Conservation (phyloP, 768 basidiomycete species). For the Hemileccinum impolitum region DNA sequence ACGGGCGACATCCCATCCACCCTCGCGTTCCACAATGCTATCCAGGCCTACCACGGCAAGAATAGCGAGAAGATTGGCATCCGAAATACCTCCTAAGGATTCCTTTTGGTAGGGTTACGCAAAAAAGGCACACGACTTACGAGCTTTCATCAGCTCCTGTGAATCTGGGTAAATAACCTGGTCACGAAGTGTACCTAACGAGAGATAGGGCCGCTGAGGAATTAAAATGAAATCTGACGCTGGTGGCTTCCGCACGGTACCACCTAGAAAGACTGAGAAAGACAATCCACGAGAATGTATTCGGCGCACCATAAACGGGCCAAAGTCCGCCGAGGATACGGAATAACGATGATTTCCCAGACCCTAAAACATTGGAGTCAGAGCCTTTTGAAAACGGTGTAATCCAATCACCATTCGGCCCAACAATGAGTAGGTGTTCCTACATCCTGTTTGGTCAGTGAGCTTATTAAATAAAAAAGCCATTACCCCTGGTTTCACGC, state of each 20-base stretch:
- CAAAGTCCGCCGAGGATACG: constrained; percentile 96
- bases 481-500: constrained; percentile 78
- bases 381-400: neutral
- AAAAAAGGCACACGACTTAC: constrained; percentile 40
- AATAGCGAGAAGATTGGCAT: constrained; percentile 68
- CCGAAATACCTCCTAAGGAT: constrained; percentile 62
- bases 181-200: constrained; percentile 88
- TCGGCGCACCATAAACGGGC: constrained; percentile 58
- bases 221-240: constrained; percentile 90
- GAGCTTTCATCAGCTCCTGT: constrained; percentile 69
- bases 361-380: constrained; percentile 42
- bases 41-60: constrained; percentile 82
- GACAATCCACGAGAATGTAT: neutral
- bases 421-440: constrained; percentile 92
- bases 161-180: constrained; percentile 96
- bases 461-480: neutral
- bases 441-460: constrained; percentile 26
- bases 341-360: constrained; percentile 89
- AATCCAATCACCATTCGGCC: constrained; percentile 74
- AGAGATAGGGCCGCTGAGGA: constrained; percentile 95
- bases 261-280: constrained; percentile 37
- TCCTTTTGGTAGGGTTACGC: constrained; percentile 4
- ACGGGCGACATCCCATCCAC: constrained; percentile 87
- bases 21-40: constrained; percentile 84
- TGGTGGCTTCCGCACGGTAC: constrained; percentile 85